These are phyloP conservation scores for Prillingera fragicola DNA, from an alignment of 1,284 basidiomycete genomes.

Conservation along the genomic window DNA sequence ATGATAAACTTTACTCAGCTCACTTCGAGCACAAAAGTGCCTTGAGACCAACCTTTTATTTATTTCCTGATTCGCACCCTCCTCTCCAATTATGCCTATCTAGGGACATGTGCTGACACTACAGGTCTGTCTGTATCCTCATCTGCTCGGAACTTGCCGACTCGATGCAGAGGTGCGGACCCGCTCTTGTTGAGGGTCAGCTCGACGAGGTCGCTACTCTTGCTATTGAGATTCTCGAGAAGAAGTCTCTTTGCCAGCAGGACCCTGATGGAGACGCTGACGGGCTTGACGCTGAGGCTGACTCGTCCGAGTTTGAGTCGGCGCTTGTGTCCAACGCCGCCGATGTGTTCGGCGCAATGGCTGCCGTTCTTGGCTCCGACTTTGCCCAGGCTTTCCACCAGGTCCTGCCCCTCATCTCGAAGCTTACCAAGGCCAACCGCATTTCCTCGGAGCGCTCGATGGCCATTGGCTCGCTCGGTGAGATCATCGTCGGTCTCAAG, in stretches of 20 bases:
- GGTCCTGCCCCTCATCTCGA: slow-evolving; percentile 84
- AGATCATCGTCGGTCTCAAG: slow-evolving; percentile 93
- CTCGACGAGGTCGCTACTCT: slow-evolving; percentile 74
- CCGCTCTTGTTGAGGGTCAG: slow-evolving; percentile 66
- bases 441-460: slow-evolving; percentile 88
- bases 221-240: slow-evolving; percentile 76
- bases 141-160: slow-evolving; percentile 83
- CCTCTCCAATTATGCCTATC: slow-evolving; percentile 6
- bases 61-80: slow-evolving; percentile 35
- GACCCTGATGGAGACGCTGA: slow-evolving; percentile 93
- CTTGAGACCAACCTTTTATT: slow-evolving; percentile 56
- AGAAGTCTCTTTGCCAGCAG: slow-evolving; percentile 91
- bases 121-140: slow-evolving; percentile 76
- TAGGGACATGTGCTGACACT: slow-evolving; percentile 33
- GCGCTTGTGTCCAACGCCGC: slow-evolving; percentile 89
- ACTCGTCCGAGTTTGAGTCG: slow-evolving; percentile 92
- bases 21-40: slow-evolving; percentile 65
- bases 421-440: slow-evolving; percentile 85
- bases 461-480: slow-evolving; percentile 88
- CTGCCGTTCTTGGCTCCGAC: slow-evolving; percentile 75
- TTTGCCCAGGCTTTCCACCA: slow-evolving; percentile 77
- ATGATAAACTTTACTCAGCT: slow-evolving; percentile 76
- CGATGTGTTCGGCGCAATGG: slow-evolving; percentile 88
- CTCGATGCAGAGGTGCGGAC: slow-evolving; percentile 84
- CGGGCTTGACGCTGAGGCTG: slow-evolving; percentile 58